Conservation (phyloP, 192 early-diverging fungal species). For the Fimicolochytrium jonesii region DNA sequence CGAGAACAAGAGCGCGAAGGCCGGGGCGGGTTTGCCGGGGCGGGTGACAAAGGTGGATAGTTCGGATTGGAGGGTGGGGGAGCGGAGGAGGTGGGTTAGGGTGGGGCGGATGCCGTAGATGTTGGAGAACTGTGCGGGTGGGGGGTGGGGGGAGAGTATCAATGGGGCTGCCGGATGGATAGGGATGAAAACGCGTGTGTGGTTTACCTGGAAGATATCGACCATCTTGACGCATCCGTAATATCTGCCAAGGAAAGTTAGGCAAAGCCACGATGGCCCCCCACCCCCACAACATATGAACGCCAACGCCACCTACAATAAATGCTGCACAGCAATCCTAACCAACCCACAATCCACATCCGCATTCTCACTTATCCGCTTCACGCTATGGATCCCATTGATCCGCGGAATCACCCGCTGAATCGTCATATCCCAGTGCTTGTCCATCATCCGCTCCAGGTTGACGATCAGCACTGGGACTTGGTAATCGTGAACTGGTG, state of each 20-base stretch:
- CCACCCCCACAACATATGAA: neutral
- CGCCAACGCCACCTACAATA: conserved; percentile 58
- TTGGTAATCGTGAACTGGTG: conserved; percentile 71
- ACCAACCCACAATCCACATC: conserved; percentile 76
- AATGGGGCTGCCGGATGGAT: no score
- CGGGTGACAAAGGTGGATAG: conserved; percentile 71
- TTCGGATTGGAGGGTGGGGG: conserved; percentile 66
- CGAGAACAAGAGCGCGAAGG: conserved; percentile 67
- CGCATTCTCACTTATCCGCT: conserved; percentile 70
- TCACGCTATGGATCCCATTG: conserved; percentile 82
- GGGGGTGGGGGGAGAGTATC: no score
- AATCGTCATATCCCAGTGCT: conserved; percentile 92
- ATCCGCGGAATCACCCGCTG: conserved; percentile 70
- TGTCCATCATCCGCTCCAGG: conserved; percentile 56
- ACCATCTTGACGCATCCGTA: conserved; percentile 88
- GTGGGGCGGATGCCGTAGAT: conserved; percentile 70
- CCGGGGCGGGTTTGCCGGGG: conserved; percentile 50
- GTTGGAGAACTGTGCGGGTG: conserved; percentile 71
- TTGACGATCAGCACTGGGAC: conserved; percentile 78
- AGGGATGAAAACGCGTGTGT: neutral
- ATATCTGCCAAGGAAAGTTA: conserved; percentile 48
- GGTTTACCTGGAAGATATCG: conserved; percentile 75
- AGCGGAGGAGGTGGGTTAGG: conserved; percentile 59
- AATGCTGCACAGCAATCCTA: conserved; percentile 77
- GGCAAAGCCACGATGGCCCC: neutral